Evolutionary conservation across 768 basidiomycete species (phyloP).

Genomic region (Lactarius vividus): DNA sequence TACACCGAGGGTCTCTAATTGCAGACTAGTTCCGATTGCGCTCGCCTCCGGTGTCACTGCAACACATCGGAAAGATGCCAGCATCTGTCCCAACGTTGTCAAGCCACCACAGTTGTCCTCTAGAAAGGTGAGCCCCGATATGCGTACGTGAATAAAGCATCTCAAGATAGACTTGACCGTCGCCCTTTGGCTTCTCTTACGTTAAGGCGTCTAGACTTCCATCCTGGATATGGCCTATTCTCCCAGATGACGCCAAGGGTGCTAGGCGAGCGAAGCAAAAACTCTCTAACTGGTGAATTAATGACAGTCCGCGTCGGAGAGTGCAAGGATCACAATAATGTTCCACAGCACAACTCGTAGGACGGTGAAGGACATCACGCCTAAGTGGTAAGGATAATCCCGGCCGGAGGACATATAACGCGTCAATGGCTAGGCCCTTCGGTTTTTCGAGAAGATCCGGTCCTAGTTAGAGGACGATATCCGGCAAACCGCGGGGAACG

Average conservation of each 20-base stretch:
- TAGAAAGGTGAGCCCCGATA: background rate
- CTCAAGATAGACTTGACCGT: background rate
- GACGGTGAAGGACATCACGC: conserved; percentile 2
- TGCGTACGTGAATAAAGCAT: background rate
- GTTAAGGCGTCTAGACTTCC: conserved; percentile 1
- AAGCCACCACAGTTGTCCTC: background rate
- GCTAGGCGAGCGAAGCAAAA: background rate
- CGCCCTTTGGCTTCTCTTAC: conserved; percentile 9
- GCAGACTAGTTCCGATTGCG: background rate
- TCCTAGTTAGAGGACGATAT: conserved; percentile 13
- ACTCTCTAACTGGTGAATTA: background rate
- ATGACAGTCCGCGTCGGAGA: background rate
- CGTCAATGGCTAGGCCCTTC: conserved; percentile 9
- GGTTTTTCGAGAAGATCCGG: conserved; percentile 14
- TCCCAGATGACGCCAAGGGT: background rate
- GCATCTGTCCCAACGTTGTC: background rate
- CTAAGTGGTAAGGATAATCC: conserved; percentile 1
- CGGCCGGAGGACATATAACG: conserved; percentile 3
- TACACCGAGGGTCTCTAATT: background rate
- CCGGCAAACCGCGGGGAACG: conserved; percentile 23
- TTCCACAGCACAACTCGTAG: background rate
- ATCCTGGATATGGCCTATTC: background rate
- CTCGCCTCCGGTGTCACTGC: background rate
- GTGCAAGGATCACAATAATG: background rate
- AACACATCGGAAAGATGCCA: background rate